Evolutionary conservation across 257 asterid genomes (phyloP), one percentile per base, ranked within the genome.

Genomic region (Scutellaria galericulata): DNA sequence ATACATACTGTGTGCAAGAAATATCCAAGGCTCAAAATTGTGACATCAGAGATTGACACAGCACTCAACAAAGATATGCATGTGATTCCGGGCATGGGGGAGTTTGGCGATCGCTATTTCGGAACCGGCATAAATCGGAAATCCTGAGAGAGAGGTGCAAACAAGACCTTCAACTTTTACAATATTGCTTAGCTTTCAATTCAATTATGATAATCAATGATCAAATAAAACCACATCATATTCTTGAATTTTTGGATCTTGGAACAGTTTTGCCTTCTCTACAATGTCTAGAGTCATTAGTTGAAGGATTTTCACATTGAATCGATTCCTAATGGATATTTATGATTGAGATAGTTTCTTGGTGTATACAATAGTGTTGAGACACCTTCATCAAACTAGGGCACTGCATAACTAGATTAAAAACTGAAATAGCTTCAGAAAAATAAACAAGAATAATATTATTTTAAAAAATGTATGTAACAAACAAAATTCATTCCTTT

Each of bases 1-100:
- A 80, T 94, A 75, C 97, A 88, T 58, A 71, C 83, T 0, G 96
- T 94, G 22, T 88, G 96, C 73, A 85, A 83, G 74, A 83, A 77
- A 64, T 88, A 68, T 37, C 97, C 97, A 1, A 86, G 92, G 58
- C 78, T 94, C 53, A 91, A 89, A 77, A 87, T 94, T 6, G 96
- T 94, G 31, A 94, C 99, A 68, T 91, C 98, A 1, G 99, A 95
- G 82, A 92, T 95, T 44, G 99, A 95, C 62, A 86, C 68, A 48
- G 66, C 88, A 2, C 86, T 95, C 56, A 90, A 90, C 83, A 84
- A 79, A 66, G 97, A 90, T n/a, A 42, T 81, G 58, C 85, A 77
- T 8, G 99, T 95, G 57, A 86, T 90, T 61, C 99, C 99, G 0
- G 99, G 99, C 69, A 82, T 95, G 98, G 99, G 99, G 39, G 96